These are phyloP conservation scores for Candida easanensis DNA, from an alignment of 805 yeast genomes.

Conservation along the genomic window DNA sequence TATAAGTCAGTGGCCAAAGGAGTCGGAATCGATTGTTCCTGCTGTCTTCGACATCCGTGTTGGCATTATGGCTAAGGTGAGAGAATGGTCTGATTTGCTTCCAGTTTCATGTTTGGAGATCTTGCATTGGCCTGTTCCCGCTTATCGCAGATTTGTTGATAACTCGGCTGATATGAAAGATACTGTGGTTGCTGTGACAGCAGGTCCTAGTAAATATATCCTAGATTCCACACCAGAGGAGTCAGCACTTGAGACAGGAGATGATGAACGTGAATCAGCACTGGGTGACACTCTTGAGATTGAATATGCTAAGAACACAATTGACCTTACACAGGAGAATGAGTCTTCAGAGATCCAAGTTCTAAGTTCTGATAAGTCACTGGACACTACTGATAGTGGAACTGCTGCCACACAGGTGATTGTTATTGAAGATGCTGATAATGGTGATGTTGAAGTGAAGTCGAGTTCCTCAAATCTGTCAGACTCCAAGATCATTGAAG, in stretches of 20 bases:
- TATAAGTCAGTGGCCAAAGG: not conserved
- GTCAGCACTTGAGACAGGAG: not conserved
- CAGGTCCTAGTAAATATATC: too few species aligned
- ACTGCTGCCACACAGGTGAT: conserved; percentile 5
- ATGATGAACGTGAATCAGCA: too few species aligned
- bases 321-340: not conserved
- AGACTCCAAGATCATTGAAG: not conserved
- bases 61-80: too few species aligned
- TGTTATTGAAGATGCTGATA: not conserved
- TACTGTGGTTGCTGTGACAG: not conserved
- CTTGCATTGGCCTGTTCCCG: too few species aligned
- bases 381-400: not conserved
- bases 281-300: not conserved
- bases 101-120: not conserved
- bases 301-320: not conserved
- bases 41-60: too few species aligned
- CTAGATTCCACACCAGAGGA: not conserved
- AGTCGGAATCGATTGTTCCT: not conserved
- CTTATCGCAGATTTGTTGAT: too few species aligned
- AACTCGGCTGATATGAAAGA: not conserved
- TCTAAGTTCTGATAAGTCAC: not conserved
- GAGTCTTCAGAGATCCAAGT: too few species aligned
- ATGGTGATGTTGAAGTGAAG: not conserved
- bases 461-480: not conserved
- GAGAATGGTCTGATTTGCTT: not conserved